Conservation (phyloP, 2,329 filamentous ascomycete genomes). For the Stachybotrys chartarum region DNA sequence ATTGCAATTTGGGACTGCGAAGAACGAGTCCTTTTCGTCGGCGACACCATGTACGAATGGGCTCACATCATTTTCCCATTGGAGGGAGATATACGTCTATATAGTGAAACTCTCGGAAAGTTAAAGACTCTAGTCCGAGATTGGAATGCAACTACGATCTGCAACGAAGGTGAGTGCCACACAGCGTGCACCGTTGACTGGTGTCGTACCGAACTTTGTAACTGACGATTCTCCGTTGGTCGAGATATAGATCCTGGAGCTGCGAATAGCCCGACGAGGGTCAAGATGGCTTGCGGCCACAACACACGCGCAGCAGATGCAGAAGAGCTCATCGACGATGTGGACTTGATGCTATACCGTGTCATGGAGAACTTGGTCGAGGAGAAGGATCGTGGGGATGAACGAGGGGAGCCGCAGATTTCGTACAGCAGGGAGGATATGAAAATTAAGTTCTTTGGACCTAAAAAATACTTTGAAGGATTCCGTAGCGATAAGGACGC, state of each 20-base stretch:
- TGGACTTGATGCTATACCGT: background rate
- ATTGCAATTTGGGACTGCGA: conserved; percentile 35
- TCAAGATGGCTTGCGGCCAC: conserved; percentile 5
- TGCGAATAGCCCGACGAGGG: background rate
- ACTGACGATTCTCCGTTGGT: no score
- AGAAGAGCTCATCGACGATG: background rate
- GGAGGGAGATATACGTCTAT: conserved; percentile 8
- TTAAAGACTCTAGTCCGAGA: conserved; percentile 5
- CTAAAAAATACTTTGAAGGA: background rate
- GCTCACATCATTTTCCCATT: conserved; percentile 12
- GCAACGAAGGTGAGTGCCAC: background rate
- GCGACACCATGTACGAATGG: conserved; percentile 36
- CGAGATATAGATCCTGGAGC: background rate
- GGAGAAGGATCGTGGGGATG: background rate
- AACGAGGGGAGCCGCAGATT: background rate
- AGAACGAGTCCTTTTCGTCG: conserved; percentile 35
- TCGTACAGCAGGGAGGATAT: background rate
- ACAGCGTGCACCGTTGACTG: background rate
- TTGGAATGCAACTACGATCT: conserved; percentile 5
- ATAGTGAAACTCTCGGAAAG: conserved; percentile 8
- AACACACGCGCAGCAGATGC: conserved; percentile 2
- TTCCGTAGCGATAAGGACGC: background rate
- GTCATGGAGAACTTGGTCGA: background rate
- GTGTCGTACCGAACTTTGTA: no score
- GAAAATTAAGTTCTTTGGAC: background rate